Percentiles rank a stretch among this genome's conserved stretches.
Conservation (phyloP, 306 rosid species). For the Vigna hirtella region DNA sequence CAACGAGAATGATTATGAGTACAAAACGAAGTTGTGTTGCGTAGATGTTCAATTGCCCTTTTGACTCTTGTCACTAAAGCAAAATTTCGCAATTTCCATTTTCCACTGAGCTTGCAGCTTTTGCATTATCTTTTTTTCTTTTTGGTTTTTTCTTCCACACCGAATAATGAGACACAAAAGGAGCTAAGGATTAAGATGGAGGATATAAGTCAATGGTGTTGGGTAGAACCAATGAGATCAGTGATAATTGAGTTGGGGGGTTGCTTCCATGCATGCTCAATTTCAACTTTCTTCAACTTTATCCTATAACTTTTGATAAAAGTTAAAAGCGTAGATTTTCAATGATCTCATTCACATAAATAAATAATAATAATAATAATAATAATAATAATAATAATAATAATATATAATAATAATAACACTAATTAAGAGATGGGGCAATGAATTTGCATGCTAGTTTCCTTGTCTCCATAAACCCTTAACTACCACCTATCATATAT, state of each 20-base stretch:
- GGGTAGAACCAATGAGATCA: slow-evolving; percentile 20
- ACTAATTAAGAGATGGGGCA: slow-evolving; percentile 11
- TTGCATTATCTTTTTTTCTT: slow-evolving; percentile 18
- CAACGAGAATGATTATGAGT: background rate
- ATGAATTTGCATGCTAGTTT: slow-evolving; percentile 16
- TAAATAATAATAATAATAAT: background rate
- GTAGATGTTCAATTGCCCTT: background rate
- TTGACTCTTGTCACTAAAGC: slow-evolving; percentile 26
- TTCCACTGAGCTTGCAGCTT: background rate
- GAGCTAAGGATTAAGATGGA: background rate
- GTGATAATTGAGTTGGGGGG: slow-evolving; percentile 5
- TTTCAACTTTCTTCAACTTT: slow-evolving; percentile 34
- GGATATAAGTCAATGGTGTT: slow-evolving; percentile 21
- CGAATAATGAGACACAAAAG: slow-evolving; percentile 17
- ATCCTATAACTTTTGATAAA: background rate
- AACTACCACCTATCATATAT: slow-evolving; percentile 4
- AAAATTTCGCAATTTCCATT: slow-evolving; percentile 9
- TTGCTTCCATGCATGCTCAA: slow-evolving; percentile 34
- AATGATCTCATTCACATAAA: slow-evolving; percentile 29
- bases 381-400: too few species aligned
- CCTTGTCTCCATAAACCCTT: background rate
- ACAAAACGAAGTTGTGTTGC: background rate
- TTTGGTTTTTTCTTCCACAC: background rate
- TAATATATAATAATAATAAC: background rate
- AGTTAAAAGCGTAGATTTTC: slow-evolving; percentile 9